A percentile compares a stretch with the other conserved stretches of the same genome.
Evolutionary conservation across 2,329 filamentous ascomycete species (phyloP).

Genomic region (Penicillium palitans): DNA sequence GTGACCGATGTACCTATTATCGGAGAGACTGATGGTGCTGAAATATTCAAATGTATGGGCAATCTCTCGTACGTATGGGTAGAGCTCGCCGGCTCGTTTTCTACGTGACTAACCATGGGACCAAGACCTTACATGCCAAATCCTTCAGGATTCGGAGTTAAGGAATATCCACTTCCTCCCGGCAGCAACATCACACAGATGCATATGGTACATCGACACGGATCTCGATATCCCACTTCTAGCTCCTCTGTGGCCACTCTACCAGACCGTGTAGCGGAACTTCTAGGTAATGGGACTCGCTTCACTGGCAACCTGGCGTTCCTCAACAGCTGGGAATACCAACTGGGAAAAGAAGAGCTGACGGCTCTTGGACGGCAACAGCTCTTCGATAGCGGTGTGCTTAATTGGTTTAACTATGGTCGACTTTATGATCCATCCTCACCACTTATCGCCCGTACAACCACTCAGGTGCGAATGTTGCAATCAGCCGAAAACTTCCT

Average conservation of each 20-base stretch:
- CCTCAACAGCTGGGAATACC: conserved; percentile 67
- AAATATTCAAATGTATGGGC: conserved; percentile 71
- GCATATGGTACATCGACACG: conserved; percentile 72
- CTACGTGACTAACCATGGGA: neutral
- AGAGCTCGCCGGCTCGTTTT: neutral
- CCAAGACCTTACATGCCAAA: conserved; percentile 66
- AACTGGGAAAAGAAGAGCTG: conserved; percentile 69
- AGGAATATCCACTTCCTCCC: conserved; percentile 67
- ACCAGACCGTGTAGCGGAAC: conserved; percentile 59
- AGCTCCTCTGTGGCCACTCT: conserved; percentile 57
- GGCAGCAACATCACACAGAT: conserved; percentile 70
- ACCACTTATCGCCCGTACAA: conserved; percentile 73
- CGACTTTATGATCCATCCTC: conserved; percentile 69
- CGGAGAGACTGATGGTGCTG: conserved; percentile 57
- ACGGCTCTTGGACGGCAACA: conserved; percentile 72
- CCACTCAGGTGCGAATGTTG: conserved; percentile 75
- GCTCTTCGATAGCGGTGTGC: conserved; percentile 67
- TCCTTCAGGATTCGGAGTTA: conserved; percentile 65
- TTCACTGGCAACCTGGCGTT: conserved; percentile 64
- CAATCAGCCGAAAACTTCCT: conserved; percentile 76
- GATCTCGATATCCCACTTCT: conserved; percentile 69
- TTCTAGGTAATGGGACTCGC: conserved; percentile 51
- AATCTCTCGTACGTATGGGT: conserved; percentile 50
- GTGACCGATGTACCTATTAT: conserved; percentile 69
- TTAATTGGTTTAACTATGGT: conserved; percentile 73